Evolutionary conservation across 78 protist genomes (phyloP), one percentile per base, ranked within the genome.

Genomic region (Protostelium mycophagum): DNA sequence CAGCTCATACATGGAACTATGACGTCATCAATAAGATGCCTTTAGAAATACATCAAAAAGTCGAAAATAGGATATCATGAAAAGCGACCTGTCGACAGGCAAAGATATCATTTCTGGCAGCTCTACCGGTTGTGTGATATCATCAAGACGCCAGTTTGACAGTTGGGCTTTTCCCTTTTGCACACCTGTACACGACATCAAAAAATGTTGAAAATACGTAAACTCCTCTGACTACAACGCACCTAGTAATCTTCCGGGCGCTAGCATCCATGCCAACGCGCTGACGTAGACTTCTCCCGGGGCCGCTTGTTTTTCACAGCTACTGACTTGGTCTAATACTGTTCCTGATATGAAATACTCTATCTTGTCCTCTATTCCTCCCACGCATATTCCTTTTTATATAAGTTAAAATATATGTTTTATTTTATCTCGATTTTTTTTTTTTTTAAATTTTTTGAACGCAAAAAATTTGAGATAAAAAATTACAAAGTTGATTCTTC

Each of bases 341-440:
- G 92, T 90, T 63, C 97, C 97, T 0, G 93, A 93, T 36, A 95
- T 91, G 1, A 95, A 86, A 85, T 92, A 95, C 63, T 95, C 97
- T 25, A 92, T 91, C 0, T 94, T 89, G 34, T 94, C 86, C 16
- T 83, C 87, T 38, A 38, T 86, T 63, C 97, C 97, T 83, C 97
- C 97, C 10, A 95, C 93, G 83, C 93, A 94, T 38, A 95, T 39
- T 29, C 63, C 86, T 35, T 5, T 16, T n/a, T n/a, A n/a, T n/a
- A n/a, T n/a, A n/a, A n/a, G n/a, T n/a, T n/a, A n/a, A n/a, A n/a
- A n/a, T n/a, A n/a, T n/a, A n/a, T n/a, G n/a, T n/a, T n/a, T n/a
- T n/a, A n/a, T n/a, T n/a, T n/a, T n/a, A n/a, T n/a, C n/a, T n/a
- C n/a, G n/a, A n/a, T n/a, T n/a, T n/a, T n/a, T n/a, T n/a, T n/a